Evolutionary conservation across 202 grass and related monocot species (phyloP), one percentile per base, ranked within the genome.

Genomic region (Elaeis oleifera): DNA sequence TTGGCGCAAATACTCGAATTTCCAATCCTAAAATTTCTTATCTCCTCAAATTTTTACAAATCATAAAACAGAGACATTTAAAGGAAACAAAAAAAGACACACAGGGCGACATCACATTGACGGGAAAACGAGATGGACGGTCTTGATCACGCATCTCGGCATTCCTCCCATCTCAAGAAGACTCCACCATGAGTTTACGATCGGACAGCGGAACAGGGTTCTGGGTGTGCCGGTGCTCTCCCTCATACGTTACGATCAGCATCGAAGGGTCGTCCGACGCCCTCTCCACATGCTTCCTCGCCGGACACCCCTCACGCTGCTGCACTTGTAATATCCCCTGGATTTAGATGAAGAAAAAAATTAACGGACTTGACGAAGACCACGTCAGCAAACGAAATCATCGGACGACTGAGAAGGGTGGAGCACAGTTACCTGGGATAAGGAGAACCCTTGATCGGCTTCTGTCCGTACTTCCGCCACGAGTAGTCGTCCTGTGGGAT

Each of bases 401-500:
- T 25, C 16, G 6, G 17, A 23, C 22, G 48, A 23, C 0, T 7
- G 51, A 0, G 26, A 26, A 54, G 24, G 9, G 16, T 2, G 50
- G n/a, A 16, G 7, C 15, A 49, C 0, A 11, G 49, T 39, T 56
- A 68, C 65, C 65, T 68, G 1, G 65, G 65, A 18, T 68, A 68
- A 22, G 52, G 65, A 17, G 52, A 56, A 3, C 65, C 65, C 27
- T 68, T 68, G 51, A 68, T 68, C n/a, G 65, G 65, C 65, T 68
- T 68, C 65, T 68, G 65, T 16, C 65, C 65, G 65, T 68, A 68
- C 65, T 68, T 68, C n/a, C 65, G 65, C 65, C 65, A 68, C 11
- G 65, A 68, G 27, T 44, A 68, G 17, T 68, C 51, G 27, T 68
- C 65, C 16, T n/a, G 5, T 2, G 65, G 65, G 25, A 68, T 68